These are phyloP conservation scores for Colletotrichum tanaceti DNA, from an alignment of 2,329 filamentous ascomycete genomes.

Conservation along the genomic window DNA sequence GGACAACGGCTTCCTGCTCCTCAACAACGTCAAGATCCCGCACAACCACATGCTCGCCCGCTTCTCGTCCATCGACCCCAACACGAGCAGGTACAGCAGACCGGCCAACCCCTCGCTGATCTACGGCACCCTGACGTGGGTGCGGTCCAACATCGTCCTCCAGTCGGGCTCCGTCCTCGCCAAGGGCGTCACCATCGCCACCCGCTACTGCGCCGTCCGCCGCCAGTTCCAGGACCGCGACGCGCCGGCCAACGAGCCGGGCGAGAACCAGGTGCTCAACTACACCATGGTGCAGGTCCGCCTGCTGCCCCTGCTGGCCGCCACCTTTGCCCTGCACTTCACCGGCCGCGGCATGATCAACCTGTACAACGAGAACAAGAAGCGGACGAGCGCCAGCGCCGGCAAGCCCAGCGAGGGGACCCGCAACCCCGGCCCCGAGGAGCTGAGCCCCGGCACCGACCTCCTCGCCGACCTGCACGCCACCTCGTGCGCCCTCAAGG, in stretches of 20 bases:
- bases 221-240: constrained; percentile 84
- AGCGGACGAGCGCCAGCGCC: constrained; percentile 65
- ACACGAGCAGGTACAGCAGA: constrained; percentile 74
- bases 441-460: constrained; percentile 71
- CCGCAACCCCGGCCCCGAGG: constrained; percentile 74
- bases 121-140: constrained; percentile 82
- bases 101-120: constrained; percentile 75
- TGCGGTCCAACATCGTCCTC: constrained; percentile 78
- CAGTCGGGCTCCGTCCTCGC: constrained; percentile 78
- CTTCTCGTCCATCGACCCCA: constrained; percentile 69
- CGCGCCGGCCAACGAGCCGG: constrained; percentile 64
- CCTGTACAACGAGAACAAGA: constrained; percentile 78
- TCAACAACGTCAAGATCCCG: constrained; percentile 81
- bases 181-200: constrained; percentile 81
- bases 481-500: constrained; percentile 81
- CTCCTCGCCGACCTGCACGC: constrained; percentile 80
- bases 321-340: constrained; percentile 83
- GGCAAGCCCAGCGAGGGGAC: constrained; percentile 55
- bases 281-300: constrained; percentile 85
- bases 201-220: constrained; percentile 77
- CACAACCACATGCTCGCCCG: constrained; percentile 70
- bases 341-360: constrained; percentile 81
- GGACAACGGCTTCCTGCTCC: constrained; percentile 84
- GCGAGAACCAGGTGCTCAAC: constrained; percentile 81
- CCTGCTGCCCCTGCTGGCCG: constrained; percentile 76